Percentiles rank a stretch among this genome's conserved stretches.
Conservation (phyloP, 257 asterid genomes). For the Rehmannia glutinosa region DNA sequence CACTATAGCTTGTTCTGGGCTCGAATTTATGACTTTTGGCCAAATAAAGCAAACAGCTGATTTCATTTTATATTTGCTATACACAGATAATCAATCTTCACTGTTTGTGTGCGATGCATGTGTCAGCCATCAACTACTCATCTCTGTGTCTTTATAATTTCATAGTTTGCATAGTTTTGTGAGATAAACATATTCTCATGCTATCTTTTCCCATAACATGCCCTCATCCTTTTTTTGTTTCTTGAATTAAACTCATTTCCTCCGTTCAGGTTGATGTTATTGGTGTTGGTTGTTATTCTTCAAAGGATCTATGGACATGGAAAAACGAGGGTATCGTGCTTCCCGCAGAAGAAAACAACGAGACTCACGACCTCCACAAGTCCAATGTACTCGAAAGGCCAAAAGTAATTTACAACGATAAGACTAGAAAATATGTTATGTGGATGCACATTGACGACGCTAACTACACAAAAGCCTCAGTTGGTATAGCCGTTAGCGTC, state of each 20-base stretch:
- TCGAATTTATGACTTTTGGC: no score
- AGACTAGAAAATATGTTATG: constrained; percentile 70
- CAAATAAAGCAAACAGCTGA: no score
- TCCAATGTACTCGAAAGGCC: constrained; percentile 92
- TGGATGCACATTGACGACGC: constrained; percentile 97
- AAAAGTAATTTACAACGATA: constrained; percentile 82
- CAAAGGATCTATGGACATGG: constrained; percentile 94
- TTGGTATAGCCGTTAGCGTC: constrained; percentile 69
- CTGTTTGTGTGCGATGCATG: no score
- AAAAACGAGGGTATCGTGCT: constrained; percentile 90
- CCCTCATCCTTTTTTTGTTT: no score
- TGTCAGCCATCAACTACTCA: no score
- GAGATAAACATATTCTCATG: no score
- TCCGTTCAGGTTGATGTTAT: constrained; percentile 80
- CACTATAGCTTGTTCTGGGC: no score
- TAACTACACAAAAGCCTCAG: constrained; percentile 90
- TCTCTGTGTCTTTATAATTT: no score
- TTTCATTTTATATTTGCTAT: no score
- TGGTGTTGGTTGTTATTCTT: constrained; percentile 96
- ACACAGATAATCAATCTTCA: no score
- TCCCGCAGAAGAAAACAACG: constrained; percentile 60
- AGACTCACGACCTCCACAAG: constrained; percentile 81
- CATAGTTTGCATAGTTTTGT: no score
- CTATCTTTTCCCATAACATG: no score
- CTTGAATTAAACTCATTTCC: neutral